Evolutionary conservation across 257 asterid genomes (phyloP).

Genomic region (Ophiorrhiza pumila): DNA sequence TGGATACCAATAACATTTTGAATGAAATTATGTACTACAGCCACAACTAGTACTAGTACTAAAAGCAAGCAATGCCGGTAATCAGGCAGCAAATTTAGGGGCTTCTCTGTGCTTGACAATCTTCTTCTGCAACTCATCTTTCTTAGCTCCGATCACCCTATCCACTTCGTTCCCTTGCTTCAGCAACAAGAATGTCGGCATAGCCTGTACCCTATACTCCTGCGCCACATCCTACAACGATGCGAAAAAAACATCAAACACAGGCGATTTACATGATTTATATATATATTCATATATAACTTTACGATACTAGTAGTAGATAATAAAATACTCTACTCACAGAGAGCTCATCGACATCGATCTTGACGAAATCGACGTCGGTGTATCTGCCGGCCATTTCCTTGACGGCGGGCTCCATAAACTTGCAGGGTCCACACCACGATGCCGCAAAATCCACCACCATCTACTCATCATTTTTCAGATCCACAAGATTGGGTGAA

Average conservation of each 20-base stretch:
- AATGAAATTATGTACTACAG: no score
- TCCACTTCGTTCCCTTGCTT: conserved; percentile 84
- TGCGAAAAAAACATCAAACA: no score
- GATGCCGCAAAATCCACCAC: conserved; percentile 84
- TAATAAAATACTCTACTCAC: conserved; percentile 32
- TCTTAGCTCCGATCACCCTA: conserved; percentile 64
- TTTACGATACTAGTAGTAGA: no score
- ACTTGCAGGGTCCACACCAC: conserved; percentile 96
- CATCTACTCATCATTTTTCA: conserved; percentile 40
- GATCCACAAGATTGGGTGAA: conserved; percentile 19
- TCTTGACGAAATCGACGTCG: conserved; percentile 73
- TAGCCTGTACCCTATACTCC: conserved; percentile 68
- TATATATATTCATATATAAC: no score
- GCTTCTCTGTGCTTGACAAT: conserved; percentile 65
- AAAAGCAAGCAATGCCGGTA: not conserved
- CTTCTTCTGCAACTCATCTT: conserved; percentile 72
- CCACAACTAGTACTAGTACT: no score
- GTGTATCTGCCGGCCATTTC: conserved; percentile 53
- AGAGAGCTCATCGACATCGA: conserved; percentile 78
- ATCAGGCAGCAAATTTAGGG: conserved; percentile 88
- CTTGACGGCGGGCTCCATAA: conserved; percentile 63
- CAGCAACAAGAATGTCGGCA: conserved; percentile 81
- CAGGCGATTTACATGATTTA: no score
- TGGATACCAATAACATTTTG: no score
- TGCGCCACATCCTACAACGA: conserved; percentile 75